Conservation (phyloP, 345 rosid genomes). For the Noccaea caerulescens region DNA sequence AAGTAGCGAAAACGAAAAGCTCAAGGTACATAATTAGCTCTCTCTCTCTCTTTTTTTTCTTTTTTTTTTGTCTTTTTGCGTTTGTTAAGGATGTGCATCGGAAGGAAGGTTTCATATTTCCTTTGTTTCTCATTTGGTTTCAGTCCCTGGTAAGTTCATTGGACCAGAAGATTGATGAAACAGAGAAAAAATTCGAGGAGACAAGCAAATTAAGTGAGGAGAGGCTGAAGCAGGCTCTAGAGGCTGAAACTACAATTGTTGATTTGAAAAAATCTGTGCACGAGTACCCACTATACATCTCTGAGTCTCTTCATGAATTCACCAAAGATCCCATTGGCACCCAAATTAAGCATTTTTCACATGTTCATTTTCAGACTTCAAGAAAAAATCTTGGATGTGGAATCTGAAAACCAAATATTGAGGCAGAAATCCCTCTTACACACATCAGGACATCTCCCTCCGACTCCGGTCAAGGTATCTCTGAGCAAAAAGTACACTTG, state of each 20-base stretch:
- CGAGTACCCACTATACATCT: constrained; percentile 54
- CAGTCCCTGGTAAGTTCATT: constrained; percentile 80
- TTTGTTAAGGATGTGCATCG: constrained; percentile 22
- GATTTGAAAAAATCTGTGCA: constrained; percentile 85
- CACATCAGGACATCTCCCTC: constrained; percentile 66
- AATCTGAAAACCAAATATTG: constrained; percentile 79
- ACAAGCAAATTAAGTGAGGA: constrained; percentile 79
- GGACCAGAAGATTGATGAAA: constrained; percentile 80
- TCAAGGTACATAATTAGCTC: constrained; percentile 59
- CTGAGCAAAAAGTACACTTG: constrained; percentile 20
- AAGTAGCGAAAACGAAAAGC: constrained; percentile 76
- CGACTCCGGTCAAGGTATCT: constrained; percentile 55
- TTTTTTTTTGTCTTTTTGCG: constrained; percentile 7
- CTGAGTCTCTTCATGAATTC: constrained; percentile 21
- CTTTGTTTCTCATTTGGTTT: constrained; percentile 34
- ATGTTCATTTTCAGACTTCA: constrained; percentile 65
- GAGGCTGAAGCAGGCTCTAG: constrained; percentile 87
- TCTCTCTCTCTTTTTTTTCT: constrained; percentile 1
- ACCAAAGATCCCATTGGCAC: constrained; percentile 17
- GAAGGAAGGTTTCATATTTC: constrained; percentile 32
- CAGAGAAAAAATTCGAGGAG: constrained; percentile 81
- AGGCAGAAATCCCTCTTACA: constrained; percentile 66
- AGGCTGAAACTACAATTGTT: constrained; percentile 79
- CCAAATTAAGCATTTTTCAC: constrained; percentile 8
- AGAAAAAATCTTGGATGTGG: constrained; percentile 78